These are phyloP conservation scores for Mortierella hygrophila DNA, from an alignment of 192 early-diverging fungal species.

Conservation along the genomic window DNA sequence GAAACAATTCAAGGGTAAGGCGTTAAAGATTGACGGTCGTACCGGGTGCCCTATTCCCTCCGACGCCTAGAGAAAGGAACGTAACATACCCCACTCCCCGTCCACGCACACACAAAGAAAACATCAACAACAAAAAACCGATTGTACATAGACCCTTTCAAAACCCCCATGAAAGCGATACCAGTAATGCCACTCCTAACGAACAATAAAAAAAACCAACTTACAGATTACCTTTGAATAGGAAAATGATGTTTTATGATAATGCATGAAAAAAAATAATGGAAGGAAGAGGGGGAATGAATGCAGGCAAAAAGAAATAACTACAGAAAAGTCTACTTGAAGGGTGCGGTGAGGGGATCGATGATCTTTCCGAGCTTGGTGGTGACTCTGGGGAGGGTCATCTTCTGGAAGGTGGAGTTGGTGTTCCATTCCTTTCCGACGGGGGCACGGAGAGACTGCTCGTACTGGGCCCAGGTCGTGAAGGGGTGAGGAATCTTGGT, in stretches of 20 bases:
- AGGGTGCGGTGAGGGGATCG: conserved; percentile 81
- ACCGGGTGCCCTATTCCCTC: conserved; percentile 31
- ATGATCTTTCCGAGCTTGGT: conserved; percentile 91
- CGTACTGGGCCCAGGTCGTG: conserved; percentile 89
- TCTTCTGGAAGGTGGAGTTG: conserved; percentile 72
- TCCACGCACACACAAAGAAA: neutral
- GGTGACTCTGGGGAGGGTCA: conserved; percentile 85
- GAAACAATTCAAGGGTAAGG: conserved; percentile 27
- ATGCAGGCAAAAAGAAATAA: neutral
- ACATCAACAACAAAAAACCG: neutral
- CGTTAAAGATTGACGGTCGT: conserved; percentile 11
- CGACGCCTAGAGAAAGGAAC: neutral
- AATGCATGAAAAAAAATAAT: conserved; percentile 2
- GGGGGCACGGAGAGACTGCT: conserved; percentile 84
- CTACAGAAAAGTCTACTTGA: conserved; percentile 49
- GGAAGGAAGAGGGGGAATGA: neutral
- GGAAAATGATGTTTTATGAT: neutral
- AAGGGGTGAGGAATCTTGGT: conserved; percentile 87
- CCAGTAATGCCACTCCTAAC: neutral
- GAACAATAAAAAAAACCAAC: neutral
- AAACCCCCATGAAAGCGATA: neutral
- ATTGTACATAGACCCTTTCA: no score
- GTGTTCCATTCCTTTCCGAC: conserved; percentile 99
- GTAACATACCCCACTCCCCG: neutral
- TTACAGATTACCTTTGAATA: neutral